Evolutionary conservation across 495 filamentous ascomycete genomes (phyloP), one percentile per base, ranked within the genome.

Genomic region (Rhypophila decipiens): DNA sequence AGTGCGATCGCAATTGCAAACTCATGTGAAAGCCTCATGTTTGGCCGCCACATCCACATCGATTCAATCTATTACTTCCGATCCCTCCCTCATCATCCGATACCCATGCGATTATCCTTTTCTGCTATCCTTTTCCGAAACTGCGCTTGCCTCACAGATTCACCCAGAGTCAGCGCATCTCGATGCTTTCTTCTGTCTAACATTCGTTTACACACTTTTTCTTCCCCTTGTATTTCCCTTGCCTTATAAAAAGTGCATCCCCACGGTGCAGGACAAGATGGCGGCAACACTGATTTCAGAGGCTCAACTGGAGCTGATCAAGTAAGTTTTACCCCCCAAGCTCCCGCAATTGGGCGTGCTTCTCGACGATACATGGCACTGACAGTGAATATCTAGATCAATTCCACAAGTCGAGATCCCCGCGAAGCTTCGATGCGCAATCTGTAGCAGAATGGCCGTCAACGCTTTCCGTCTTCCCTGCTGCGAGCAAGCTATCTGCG

Each of bases 401-500:
- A 75, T 97, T 23, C 72, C 81, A 11, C 82, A 85, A 47, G 88
- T 90, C 44, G 88, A 94, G 22, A 86, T 96, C 55, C 93, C 93
- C 11, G 86, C 87, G 58, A 96, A 96, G 79, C 79, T 97, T 42
- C 82, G 89, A 61, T 99, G 93, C 70, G 89, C 88, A 33, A 86
- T 86, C 49, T 97, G 93, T 69, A 93, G 84, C 65, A 88, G 86
- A 61, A 75, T 97, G 34, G 89, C 87, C n/a, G 70, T 91, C 49
- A 90, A 96, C 60, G 88, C 91, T 2, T 94, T 90, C 56, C 83
- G 88, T 24, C 70, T 96, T 10, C 90, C 90, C 5, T 99, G 93
- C 65, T 99, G 93, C 65, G 91, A 96, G 60, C 90, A 95, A 57
- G 82, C 86, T 20, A 94, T 96, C 47, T 97, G 94, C 69, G 87